Evolutionary conservation across 1,284 basidiomycete species (phyloP), one percentile per base, ranked within the genome.

Genomic region (Tilletia indica): DNA sequence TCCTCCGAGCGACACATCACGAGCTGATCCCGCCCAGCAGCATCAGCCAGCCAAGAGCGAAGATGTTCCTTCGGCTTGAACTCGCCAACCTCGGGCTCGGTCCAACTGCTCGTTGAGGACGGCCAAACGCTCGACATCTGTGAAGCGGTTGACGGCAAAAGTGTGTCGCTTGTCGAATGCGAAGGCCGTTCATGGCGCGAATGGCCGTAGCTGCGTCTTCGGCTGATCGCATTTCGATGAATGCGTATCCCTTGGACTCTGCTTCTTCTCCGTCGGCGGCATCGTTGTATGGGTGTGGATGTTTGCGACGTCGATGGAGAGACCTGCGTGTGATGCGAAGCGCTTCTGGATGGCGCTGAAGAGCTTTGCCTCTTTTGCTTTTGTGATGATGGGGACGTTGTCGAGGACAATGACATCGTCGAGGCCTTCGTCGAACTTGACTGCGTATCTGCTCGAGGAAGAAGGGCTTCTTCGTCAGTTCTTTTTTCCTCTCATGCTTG

Each of bases 1-100:
- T 96, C 92, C 82, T 96, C 92, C 72, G 92, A 93, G 69, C 92
- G 90, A 86, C 97, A 97, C 68, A 93, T 95, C 73, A 93, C 90
- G 86, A 95, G 94, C 85, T 99, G 97, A 85, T 99, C 97, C 74
- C 97, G 92, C 36, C 94, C 94, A 84, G 91, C 89, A 48, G 90
- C 87, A 86, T 99, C 97, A 42, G 91, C 92, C 72, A 99, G 89
- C 96, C 96, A 99, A 71, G 92, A 92, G 73, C 93, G 90, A 71
- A 97, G 88, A 86, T 99, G 95, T 85, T 98, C 95, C 92, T 96
- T 91, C 71, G 94, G 88, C 71, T 88, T 88, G 86, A 92, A 98
- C 79, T 92, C 91, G 82, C 94, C 92, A 0, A 87, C 85, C 75
- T 90, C 88, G 1, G 93, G 91, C 83, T 94, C 93, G 14, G 89